phyloP scores from a whole-genome alignment of 352 stramenopile genomes.

The Phytophthora gonapodyides region DNA sequence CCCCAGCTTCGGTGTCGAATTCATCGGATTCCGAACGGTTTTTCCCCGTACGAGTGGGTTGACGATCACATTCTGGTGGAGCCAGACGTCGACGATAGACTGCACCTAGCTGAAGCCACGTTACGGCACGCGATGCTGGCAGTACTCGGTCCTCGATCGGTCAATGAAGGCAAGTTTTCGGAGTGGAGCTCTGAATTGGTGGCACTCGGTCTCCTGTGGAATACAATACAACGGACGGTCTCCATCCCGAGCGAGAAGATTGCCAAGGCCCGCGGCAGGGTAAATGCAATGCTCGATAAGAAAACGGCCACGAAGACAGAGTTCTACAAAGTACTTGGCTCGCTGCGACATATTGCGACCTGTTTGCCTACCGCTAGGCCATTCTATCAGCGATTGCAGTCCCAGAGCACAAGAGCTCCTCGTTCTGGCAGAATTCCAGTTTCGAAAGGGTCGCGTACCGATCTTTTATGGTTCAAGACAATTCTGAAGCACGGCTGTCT shows the following conservation, averaged over 20 bases:
- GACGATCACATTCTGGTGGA: slow-evolving; percentile 40
- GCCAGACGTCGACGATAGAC: not conserved
- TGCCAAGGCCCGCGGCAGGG: slow-evolving; percentile 3
- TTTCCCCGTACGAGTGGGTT: slow-evolving; percentile 34
- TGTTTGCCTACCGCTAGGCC: slow-evolving; percentile 26
- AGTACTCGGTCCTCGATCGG: slow-evolving; percentile 14
- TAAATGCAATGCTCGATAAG: not conserved
- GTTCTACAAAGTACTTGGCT: slow-evolving; percentile 27
- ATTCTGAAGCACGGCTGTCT: slow-evolving; percentile 9
- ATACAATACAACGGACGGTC: slow-evolving; percentile 6
- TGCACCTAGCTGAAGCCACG: slow-evolving; percentile 1
- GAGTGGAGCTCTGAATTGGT: slow-evolving; percentile 8
- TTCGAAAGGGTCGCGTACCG: not conserved
- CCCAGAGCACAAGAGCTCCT: not conserved
- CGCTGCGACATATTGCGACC: slow-evolving; percentile 24
- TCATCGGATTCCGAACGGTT: slow-evolving; percentile 4
- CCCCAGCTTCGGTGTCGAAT: slow-evolving; percentile 6
- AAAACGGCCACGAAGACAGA: slow-evolving; percentile 1
- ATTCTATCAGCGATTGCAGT: slow-evolving; percentile 26
- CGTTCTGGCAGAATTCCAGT: slow-evolving; percentile 1
- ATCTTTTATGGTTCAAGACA: not conserved
- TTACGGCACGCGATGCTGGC: slow-evolving; percentile 25
- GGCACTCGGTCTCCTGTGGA: slow-evolving; percentile 17
- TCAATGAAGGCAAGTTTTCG: slow-evolving; percentile 39
- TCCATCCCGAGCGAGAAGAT: slow-evolving; percentile 33